phyloP scores from a whole-genome alignment of 768 basidiomycete species.

The Vararia minispora region DNA sequence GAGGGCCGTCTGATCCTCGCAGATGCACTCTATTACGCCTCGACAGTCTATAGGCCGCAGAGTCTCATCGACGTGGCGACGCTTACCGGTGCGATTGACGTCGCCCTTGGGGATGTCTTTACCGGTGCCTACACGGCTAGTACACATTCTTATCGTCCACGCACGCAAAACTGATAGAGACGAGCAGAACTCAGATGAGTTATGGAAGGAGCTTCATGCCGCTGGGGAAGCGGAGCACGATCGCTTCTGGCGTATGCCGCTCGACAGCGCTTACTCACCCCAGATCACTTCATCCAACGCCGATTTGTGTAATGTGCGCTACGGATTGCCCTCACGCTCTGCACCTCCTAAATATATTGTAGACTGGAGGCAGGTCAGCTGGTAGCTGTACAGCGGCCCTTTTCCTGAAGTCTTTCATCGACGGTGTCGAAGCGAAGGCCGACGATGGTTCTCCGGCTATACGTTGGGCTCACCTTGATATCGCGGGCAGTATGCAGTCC shows the following conservation, averaged over 20 bases:
- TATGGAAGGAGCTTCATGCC: conserved; percentile 57
- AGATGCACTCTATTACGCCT: conserved; percentile 79
- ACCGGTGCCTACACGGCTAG: conserved; percentile 70
- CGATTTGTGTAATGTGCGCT: conserved; percentile 64
- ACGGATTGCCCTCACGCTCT: not conserved
- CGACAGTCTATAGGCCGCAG: conserved; percentile 66
- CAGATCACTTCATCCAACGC: conserved; percentile 74
- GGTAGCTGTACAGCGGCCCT: conserved; percentile 77
- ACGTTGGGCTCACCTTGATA: conserved; percentile 85
- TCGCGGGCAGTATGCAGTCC: conserved; percentile 70
- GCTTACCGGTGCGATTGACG: conserved; percentile 65
- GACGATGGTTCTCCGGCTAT: conserved; percentile 38
- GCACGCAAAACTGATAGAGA: not conserved
- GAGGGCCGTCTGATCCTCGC: conserved; percentile 72
- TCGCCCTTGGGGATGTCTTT: conserved; percentile 67
- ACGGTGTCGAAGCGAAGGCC: conserved; percentile 56
- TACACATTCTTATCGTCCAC: conserved; percentile 2
- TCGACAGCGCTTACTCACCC: conserved; percentile 69
- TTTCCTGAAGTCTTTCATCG: conserved; percentile 77
- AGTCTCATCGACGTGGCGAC: conserved; percentile 84
- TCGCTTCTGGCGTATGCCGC: conserved; percentile 85
- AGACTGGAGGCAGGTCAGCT: conserved; percentile 64
- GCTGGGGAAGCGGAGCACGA: conserved; percentile 72
- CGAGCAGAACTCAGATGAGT: conserved; percentile 52
- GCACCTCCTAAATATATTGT: conserved; percentile 1